Evolutionary conservation across 2,329 filamentous ascomycete genomes (phyloP).

Genomic region (Massarina eburnea): DNA sequence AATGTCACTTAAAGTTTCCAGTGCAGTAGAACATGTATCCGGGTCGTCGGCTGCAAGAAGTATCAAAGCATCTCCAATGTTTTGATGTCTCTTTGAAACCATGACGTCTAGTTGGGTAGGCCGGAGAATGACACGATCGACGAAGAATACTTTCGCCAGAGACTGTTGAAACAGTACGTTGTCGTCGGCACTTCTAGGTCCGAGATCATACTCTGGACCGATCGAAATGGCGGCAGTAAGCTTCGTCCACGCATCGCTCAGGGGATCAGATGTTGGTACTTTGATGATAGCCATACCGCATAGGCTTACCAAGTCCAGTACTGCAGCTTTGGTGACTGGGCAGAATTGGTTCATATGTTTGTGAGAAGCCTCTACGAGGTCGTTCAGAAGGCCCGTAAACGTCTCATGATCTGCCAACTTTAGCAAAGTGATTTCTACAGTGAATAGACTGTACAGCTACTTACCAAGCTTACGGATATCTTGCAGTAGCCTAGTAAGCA

Average conservation of each 20-base stretch:
- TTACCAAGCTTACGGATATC: slow-evolving; percentile 13
- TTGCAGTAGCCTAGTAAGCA: slow-evolving; percentile 26
- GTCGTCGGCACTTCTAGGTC: slow-evolving; percentile 8
- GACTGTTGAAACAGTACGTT: slow-evolving; percentile 22
- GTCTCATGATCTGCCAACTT: background rate
- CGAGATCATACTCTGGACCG: slow-evolving; percentile 21
- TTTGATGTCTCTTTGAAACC: slow-evolving; percentile 20
- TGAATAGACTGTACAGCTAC: slow-evolving; percentile 1
- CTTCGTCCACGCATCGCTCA: slow-evolving; percentile 21
- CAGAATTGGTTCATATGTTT: slow-evolving; percentile 25
- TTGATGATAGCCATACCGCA: slow-evolving; percentile 27
- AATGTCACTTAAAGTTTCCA: slow-evolving; percentile 26
- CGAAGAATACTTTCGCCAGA: slow-evolving; percentile 24
- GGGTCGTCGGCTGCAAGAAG: slow-evolving; percentile 23
- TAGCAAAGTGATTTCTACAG: background rate
- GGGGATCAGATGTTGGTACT: slow-evolving; percentile 17
- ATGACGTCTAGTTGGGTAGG: slow-evolving; percentile 11
- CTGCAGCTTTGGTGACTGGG: slow-evolving; percentile 37
- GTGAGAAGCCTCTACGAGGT: background rate
- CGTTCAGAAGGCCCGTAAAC: background rate
- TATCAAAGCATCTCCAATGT: slow-evolving; percentile 25
- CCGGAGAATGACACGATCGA: slow-evolving; percentile 28
- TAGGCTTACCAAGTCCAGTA: slow-evolving; percentile 38
- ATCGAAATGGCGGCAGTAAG: slow-evolving; percentile 21
- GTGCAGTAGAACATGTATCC: slow-evolving; percentile 27